Conservation (phyloP, 331 rosid species). For the Acacia concinna region DNA sequence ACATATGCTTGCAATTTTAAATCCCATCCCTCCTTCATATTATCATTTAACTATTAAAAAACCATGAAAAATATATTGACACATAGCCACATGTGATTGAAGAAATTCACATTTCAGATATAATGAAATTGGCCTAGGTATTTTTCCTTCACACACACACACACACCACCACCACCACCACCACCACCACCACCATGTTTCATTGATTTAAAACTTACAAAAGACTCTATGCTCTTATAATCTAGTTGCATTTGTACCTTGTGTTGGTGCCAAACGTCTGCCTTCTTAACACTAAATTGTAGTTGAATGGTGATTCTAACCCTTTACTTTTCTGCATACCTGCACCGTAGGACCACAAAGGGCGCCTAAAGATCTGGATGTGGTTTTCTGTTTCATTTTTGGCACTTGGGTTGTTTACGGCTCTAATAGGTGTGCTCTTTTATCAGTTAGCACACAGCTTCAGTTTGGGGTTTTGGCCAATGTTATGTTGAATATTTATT, state of each 20-base stretch:
- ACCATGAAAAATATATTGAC: too few species aligned
- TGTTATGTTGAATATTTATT: constrained; percentile 1
- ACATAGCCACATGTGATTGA: too few species aligned
- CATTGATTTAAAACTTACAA: not conserved
- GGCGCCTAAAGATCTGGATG: constrained; percentile 61
- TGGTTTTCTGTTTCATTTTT: constrained; percentile 52
- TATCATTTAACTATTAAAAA: too few species aligned
- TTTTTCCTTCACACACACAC: too few species aligned
- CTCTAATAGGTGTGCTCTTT: constrained; percentile 52
- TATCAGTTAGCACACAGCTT: constrained; percentile 10
- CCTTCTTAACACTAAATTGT: not conserved
- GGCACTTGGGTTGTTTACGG: constrained; percentile 57
- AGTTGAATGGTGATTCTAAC: constrained; percentile 18
- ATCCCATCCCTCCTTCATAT: too few species aligned
- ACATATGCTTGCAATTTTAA: constrained; percentile 19
- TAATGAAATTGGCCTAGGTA: too few species aligned
- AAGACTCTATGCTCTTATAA: constrained; percentile 4
- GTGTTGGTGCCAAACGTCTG: constrained; percentile 13
- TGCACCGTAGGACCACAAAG: constrained; percentile 72
- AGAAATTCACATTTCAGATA: too few species aligned
- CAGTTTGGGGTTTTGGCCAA: constrained; percentile 24
- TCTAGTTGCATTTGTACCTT: not conserved
- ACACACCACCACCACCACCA: too few species aligned
- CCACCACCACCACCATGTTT: too few species aligned
- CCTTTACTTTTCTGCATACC: constrained; percentile 4